These are phyloP conservation scores for Hemerocallis citrina DNA, from an alignment of 106 monocot species.

Conservation along the genomic window DNA sequence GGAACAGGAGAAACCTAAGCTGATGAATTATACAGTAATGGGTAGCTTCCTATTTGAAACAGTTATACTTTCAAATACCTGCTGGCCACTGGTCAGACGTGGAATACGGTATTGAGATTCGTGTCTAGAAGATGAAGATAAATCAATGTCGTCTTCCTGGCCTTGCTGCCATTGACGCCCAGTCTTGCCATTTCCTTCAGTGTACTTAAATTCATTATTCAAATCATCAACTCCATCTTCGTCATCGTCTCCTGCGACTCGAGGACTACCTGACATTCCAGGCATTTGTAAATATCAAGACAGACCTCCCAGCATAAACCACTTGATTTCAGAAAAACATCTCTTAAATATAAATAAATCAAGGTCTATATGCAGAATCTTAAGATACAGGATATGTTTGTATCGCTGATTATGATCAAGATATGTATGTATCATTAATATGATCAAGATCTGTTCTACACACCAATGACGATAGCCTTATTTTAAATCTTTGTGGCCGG, in stretches of 20 bases:
- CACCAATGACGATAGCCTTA: too few relatives aligned
- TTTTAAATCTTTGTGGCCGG: too few relatives aligned
- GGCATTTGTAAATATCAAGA: background rate
- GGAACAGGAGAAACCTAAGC: background rate
- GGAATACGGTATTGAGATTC: slow-evolving; percentile 33
- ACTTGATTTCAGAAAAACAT: too few relatives aligned
- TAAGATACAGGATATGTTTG: too few relatives aligned
- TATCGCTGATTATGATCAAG: too few relatives aligned
- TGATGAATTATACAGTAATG: too few relatives aligned
- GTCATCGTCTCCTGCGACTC: slow-evolving; percentile 85
- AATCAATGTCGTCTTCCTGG: slow-evolving; percentile 34
- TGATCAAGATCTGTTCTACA: too few relatives aligned
- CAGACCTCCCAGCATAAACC: background rate
- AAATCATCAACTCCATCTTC: slow-evolving; percentile 76
- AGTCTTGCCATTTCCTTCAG: slow-evolving; percentile 30
- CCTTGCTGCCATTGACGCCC: slow-evolving; percentile 22
- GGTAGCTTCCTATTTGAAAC: too few relatives aligned
- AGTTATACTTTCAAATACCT: slow-evolving; percentile 19
- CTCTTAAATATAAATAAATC: too few relatives aligned
- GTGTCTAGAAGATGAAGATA: slow-evolving; percentile 62
- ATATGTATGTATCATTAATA: too few relatives aligned
- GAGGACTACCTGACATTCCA: slow-evolving; percentile 45
- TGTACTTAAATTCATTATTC: slow-evolving; percentile 58
- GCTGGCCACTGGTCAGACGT: slow-evolving; percentile 18
- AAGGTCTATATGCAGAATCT: too few relatives aligned